These are phyloP conservation scores for Mycena floridula DNA, from an alignment of 768 basidiomycete genomes.

Conservation along the genomic window DNA sequence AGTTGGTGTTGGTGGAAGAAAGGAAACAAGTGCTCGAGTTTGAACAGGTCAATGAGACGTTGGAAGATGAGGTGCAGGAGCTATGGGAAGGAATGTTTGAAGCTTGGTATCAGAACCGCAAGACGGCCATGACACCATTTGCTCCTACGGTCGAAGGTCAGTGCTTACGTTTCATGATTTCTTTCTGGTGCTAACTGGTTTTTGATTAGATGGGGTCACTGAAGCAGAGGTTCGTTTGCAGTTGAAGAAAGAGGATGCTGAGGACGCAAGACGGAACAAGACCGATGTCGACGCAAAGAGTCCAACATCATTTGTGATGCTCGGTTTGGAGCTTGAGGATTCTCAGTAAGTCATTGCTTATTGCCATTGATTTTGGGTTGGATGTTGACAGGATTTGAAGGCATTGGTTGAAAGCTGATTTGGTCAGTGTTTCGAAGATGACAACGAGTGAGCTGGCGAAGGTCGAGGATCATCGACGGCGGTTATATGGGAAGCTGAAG, in stretches of 20 bases:
- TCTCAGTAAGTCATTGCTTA: conserved; percentile 4
- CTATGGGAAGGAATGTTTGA: conserved; percentile 3
- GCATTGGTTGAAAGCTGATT: conserved; percentile 1
- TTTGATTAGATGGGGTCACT: background rate
- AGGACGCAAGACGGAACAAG: background rate
- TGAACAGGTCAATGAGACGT: background rate
- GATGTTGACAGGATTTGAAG: background rate
- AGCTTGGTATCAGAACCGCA: conserved; percentile 1
- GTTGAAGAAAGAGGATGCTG: background rate
- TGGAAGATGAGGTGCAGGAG: background rate
- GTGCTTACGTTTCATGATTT: background rate
- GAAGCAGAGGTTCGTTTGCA: conserved; percentile 3
- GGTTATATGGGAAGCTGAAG: conserved; percentile 3
- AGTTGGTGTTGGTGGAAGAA: conserved; percentile 6
- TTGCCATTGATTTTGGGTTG: background rate
- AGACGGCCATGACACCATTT: background rate
- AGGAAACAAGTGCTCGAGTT: conserved; percentile 1
- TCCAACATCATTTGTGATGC: conserved; percentile 2
- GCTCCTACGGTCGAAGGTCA: background rate
- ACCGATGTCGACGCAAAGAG: background rate
- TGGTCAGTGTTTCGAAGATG: background rate
- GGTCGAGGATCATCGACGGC: conserved; percentile 6
- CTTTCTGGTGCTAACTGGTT: background rate
- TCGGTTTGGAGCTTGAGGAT: conserved; percentile 8
- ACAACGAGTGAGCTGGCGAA: background rate